Percentiles rank a stretch among this genome's conserved stretches.
These are phyloP conservation scores for Scleroderma bovista DNA, from an alignment of 768 basidiomycete species.

Conservation along the genomic window DNA sequence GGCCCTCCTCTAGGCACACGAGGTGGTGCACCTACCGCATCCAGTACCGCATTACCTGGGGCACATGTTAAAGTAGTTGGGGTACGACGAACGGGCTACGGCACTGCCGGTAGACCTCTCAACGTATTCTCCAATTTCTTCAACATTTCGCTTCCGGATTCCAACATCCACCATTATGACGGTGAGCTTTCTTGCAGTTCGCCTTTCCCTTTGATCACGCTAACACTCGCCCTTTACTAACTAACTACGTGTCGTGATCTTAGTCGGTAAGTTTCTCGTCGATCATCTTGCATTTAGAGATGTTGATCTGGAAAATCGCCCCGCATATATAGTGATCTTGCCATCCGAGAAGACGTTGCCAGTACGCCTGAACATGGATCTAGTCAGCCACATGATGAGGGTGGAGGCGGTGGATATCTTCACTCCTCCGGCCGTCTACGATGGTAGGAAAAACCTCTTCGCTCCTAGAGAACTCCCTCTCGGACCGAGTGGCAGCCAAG, in stretches of 20 bases:
- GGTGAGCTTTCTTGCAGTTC: constrained; percentile 38
- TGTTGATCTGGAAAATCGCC: constrained; percentile 10
- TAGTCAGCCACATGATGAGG: constrained; percentile 60
- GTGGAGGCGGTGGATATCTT: constrained; percentile 58
- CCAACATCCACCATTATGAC: constrained; percentile 73
- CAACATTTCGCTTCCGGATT: constrained; percentile 51
- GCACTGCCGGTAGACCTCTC: constrained; percentile 45
- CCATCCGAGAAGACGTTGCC: constrained; percentile 69
- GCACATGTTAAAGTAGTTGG: constrained; percentile 50
- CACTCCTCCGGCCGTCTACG: constrained; percentile 69
- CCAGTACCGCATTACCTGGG: constrained; percentile 28
- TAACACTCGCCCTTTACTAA: constrained; percentile 13
- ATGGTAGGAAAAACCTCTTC: constrained; percentile 77
- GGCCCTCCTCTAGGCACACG: constrained; percentile 17
- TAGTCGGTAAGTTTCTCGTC: constrained; percentile 16
- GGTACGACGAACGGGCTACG: constrained; percentile 63
- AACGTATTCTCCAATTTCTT: constrained; percentile 58
- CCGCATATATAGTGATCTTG: constrained; percentile 42
- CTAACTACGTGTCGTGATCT: constrained; percentile 1
- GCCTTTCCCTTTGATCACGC: constrained; percentile 7
- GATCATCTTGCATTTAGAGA: not conserved
- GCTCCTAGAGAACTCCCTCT: constrained; percentile 57
- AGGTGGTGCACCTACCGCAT: constrained; percentile 19
- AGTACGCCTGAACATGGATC: constrained; percentile 60
- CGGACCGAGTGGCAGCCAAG: constrained; percentile 42